Conservation (phyloP, 1,284 basidiomycete genomes). For the Malassezia furfur region DNA sequence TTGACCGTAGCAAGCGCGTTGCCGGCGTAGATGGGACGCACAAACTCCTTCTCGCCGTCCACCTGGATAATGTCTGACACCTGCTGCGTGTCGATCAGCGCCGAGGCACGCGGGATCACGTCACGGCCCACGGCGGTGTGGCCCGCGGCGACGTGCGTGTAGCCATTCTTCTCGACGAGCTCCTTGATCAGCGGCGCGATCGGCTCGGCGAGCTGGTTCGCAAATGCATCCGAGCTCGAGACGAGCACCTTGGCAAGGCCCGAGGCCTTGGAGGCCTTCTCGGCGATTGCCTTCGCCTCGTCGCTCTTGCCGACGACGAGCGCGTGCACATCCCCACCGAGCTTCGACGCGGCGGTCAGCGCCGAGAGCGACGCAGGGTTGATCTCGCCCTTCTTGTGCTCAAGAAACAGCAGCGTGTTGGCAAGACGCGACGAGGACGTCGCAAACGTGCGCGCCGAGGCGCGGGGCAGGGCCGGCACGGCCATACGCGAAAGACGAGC, state of each 20-base stretch:
- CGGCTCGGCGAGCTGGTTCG: conserved; percentile 44
- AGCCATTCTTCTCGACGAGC: conserved; percentile 52
- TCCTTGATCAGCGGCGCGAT: conserved; percentile 54
- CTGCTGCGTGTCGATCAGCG: conserved; percentile 59
- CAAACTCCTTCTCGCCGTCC: conserved; percentile 68
- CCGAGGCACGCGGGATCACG: conserved; percentile 74
- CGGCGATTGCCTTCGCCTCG: conserved; percentile 62
- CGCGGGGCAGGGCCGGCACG: conserved; percentile 9
- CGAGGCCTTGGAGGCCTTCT: conserved; percentile 66
- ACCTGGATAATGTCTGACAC: conserved; percentile 88
- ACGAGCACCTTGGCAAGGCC: conserved; percentile 52
- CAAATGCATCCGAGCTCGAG: conserved; percentile 52
- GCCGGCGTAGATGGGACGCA: conserved; percentile 93
- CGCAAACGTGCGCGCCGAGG: conserved; percentile 29
- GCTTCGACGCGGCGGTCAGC: conserved; percentile 71
- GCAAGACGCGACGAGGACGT: conserved; percentile 33
- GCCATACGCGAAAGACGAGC: conserved; percentile 20
- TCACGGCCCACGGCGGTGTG: conserved; percentile 67
- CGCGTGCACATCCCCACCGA: conserved; percentile 77
- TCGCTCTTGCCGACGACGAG: conserved; percentile 68
- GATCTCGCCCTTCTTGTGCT: conserved; percentile 72
- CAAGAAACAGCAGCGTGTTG: conserved; percentile 69
- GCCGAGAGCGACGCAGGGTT: conserved; percentile 79
- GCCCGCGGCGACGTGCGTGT: conserved; percentile 78
- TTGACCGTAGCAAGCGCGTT: conserved; percentile 92